Base-by-base conservation (phyloP, 2,329 filamentous ascomycete species). In the Helicocarpus griseus region DNA sequence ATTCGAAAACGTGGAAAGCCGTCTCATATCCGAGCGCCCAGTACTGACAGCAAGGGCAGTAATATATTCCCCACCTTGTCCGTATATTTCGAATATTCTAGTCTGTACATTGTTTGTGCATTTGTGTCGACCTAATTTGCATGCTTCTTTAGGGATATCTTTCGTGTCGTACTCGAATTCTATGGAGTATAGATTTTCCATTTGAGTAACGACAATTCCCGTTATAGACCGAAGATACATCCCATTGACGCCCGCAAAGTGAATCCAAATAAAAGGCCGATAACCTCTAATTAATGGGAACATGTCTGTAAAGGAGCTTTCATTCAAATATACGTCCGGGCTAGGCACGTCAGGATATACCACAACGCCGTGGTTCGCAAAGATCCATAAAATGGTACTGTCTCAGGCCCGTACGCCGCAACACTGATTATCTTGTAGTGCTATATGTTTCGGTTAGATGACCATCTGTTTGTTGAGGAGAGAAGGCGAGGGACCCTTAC, bases 121-220 rank as follows among this genome's bases (percentile, higher is more conserved):
- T n/a, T 17, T 41, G 38, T n/a, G 38, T 6, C 38, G 38, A 41
- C 38, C 38, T 22, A 41, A 17, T 41, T 41, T 41, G 38, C 38
- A n/a, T 41, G 17, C n/a, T 7, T 22, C 38, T 17, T 17, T 22
- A 7, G 38, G 38, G 17, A 41, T 41, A 41, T 41, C 38, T 17
- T 41, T n/a, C 7, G 38, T 41, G 38, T 41, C n/a, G 38, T 41
- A 41, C 21, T 41, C 38, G 38, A 41, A 41, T n/a, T 41, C 38
- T 6, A 41, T 41, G 38, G 7, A 41, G 38, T n/a, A 41, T 41
- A 22, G 6, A 22, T 22, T 41, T 41, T n/a, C 38, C 29, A 33
- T 6, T 41, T n/a, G 38, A n/a, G n/a, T 41, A 22, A 41, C 38
- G 21, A 8, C 7, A 22, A 41, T 41, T 17, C 7, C 38, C 17